Evolutionary conservation across 2,329 filamentous ascomycete species (phyloP).

Genomic region (Rhinocladiella similis): DNA sequence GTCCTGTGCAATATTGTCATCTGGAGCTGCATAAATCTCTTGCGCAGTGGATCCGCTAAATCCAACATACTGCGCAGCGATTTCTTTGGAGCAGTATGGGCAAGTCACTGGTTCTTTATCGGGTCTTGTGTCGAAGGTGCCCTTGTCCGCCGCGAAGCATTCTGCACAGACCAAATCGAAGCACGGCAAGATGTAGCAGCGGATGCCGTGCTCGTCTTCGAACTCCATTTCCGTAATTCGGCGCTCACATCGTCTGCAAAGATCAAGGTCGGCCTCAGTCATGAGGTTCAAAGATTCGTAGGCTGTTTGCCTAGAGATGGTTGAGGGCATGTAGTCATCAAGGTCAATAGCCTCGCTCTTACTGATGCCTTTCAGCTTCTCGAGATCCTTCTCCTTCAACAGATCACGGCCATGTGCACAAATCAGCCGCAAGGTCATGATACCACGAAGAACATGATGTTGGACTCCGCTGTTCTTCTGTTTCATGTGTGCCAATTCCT

Average conservation of each 20-base stretch:
- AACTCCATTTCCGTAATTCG: conserved; percentile 63
- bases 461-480: conserved; percentile 64
- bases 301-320: conserved; percentile 68
- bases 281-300: conserved; percentile 85
- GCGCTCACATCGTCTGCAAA: conserved; percentile 69
- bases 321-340: conserved; percentile 63
- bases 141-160: conserved; percentile 65
- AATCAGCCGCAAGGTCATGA: conserved; percentile 82
- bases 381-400: conserved; percentile 78
- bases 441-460: conserved; percentile 92
- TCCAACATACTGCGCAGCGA: conserved; percentile 65
- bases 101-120: conserved; percentile 58
- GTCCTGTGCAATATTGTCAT: conserved; percentile 54
- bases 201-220: conserved; percentile 49
- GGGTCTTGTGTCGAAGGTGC: conserved; percentile 50
- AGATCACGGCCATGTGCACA: conserved; percentile 95
- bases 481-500: conserved; percentile 68
- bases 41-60: conserved; percentile 62
- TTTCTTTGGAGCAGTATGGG: conserved; percentile 65
- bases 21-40: conserved; percentile 53
- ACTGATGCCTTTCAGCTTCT: conserved; percentile 77
- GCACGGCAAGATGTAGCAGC: conserved; percentile 82
- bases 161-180: conserved; percentile 79
- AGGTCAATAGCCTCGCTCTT: conserved; percentile 84
- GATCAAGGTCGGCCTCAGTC: conserved; percentile 75